Evolutionary conservation across 1,284 basidiomycete species (phyloP), one percentile per base, ranked within the genome.

Genomic region (Gymnopus androsaceus): DNA sequence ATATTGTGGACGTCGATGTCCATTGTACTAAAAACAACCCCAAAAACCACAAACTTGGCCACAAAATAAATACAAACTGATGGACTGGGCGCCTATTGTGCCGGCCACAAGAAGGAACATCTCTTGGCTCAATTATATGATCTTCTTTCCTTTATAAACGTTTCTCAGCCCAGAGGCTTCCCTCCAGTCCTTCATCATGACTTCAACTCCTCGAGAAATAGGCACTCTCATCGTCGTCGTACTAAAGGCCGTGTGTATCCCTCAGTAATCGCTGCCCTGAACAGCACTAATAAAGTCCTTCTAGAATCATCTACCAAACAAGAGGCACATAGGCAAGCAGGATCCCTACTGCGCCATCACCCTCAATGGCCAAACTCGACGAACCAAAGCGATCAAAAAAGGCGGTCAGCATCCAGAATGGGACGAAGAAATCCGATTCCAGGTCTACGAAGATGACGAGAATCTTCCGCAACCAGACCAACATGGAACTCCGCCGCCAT

Each of bases 321-420:
- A 95, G 75, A 83, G 90, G 64, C 87, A 95, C 63, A 95, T 98
- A 53, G 94, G 96, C 62, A 99, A 99, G 72, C 97, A 99, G 73
- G 95, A 98, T 69, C 97, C 97, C 0, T 99, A 95, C 72, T 96
- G 94, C 66, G 78, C 88, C 23, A 81, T 98, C 37, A 76, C 79
- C 5, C 78, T 95, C 57, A 90, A 91, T 65, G 85, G 86, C 44
- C 86, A 94, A 72, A 95, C 87, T 67, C 84, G 87, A 54, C 83
- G 89, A 49, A 95, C 96, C 28, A 91, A 91, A 71, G 85, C 94
- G 7, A 92, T 98, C 72, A 95, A 94, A 69, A 89, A 94, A 36
- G 96, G 97, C 51, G 97, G 97, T 3, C 96, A 99, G 71, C 94
- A 97, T 71, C 97, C 96, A 7, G 92, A 94, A 71, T 99, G 97